Conservation (phyloP, 2,329 filamentous ascomycete species). For the Verruconis gallopava region DNA sequence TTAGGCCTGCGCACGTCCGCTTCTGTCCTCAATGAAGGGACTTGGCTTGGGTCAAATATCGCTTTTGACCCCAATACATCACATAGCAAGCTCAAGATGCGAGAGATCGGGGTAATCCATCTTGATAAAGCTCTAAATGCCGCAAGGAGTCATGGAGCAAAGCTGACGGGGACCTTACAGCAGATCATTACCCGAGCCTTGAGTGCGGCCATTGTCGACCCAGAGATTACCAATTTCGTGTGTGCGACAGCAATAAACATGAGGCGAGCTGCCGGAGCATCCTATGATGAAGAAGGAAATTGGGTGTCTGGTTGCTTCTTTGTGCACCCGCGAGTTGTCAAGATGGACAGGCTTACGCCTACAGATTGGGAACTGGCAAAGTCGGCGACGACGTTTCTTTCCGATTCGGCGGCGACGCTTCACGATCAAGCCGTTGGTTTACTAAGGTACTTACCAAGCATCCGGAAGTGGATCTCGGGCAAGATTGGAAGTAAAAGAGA, state of each 20-base stretch:
- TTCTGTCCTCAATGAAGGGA: background rate
- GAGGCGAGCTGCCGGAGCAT: background rate
- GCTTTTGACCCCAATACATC: background rate
- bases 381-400: background rate
- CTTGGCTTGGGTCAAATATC: background rate
- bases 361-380: background rate
- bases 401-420: background rate
- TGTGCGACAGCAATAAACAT: background rate
- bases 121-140: background rate
- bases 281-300: background rate
- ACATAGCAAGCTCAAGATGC: background rate
- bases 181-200: background rate
- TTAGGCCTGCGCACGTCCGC: background rate
- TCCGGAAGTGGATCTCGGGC: background rate
- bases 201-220: background rate
- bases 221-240: background rate
- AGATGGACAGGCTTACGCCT: background rate
- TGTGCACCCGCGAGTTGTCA: background rate
- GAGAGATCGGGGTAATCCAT: background rate
- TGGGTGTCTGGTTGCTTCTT: background rate
- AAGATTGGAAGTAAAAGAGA: background rate
- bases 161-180: background rate
- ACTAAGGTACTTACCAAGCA: conserved; percentile 2
- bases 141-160: background rate
- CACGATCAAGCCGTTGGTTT: background rate